Conservation (phyloP, 2,329 filamentous ascomycete genomes). For the Fusarium transvaalense region DNA sequence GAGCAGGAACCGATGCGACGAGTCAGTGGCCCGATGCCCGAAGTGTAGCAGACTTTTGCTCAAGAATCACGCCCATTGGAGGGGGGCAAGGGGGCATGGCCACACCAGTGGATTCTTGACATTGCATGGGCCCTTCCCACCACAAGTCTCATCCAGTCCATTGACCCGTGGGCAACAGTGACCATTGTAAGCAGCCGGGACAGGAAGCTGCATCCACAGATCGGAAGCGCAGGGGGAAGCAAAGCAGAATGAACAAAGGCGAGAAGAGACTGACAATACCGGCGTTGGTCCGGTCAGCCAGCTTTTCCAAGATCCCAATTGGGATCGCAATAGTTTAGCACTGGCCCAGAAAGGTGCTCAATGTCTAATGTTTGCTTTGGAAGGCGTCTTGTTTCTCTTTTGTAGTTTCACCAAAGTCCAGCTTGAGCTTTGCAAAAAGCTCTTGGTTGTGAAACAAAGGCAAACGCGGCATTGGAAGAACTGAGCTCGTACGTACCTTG, state of each 20-base stretch:
- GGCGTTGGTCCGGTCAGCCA: conserved; percentile 29
- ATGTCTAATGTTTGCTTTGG: conserved; percentile 27
- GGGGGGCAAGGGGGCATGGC: conserved; percentile 40
- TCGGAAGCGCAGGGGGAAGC: conserved; percentile 31
- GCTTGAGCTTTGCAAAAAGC: conserved; percentile 24
- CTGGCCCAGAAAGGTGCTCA: conserved; percentile 17
- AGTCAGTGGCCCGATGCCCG: conserved; percentile 45
- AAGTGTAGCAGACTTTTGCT: conserved; percentile 48
- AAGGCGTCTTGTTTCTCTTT: conserved; percentile 27
- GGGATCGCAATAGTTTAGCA: conserved; percentile 17
- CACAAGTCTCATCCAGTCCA: conserved; percentile 45
- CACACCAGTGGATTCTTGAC: conserved; percentile 44
- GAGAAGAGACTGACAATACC: conserved; percentile 26
- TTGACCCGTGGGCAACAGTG: conserved; percentile 40
- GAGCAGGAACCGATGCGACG: conserved; percentile 23
- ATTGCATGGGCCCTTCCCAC: conserved; percentile 46
- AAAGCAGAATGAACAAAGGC: conserved; percentile 13
- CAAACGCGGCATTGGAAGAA: conserved; percentile 26
- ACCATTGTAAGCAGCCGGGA: conserved; percentile 29
- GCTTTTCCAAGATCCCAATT: conserved; percentile 41
- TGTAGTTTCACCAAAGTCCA: conserved; percentile 16
- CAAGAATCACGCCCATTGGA: conserved; percentile 47
- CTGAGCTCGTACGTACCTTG: conserved; percentile 45
- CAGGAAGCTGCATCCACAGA: conserved; percentile 39
- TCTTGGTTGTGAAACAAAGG: conserved; percentile 29